Evolutionary conservation across 169 alveolate genomes (phyloP), one percentile per base, ranked within the genome.

Genomic region (Ichthyophthirius multifiliis): DNA sequence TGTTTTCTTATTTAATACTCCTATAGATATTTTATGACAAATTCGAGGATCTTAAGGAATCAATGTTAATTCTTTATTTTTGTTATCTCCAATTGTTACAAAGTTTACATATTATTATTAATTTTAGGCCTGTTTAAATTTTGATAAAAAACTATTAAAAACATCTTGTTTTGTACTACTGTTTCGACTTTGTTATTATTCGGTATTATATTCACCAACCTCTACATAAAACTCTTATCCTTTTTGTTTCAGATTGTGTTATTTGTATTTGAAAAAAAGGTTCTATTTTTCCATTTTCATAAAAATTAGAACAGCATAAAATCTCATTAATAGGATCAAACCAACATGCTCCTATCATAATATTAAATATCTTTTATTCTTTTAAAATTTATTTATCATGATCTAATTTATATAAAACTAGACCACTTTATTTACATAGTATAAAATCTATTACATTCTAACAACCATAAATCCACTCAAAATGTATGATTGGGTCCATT

Each of bases 241-340:
- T 18, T 18, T 41, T 18, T 67, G 41, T 18, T 67, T 67, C 35
- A 67, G 41, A n/a, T 62, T 23, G 16, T 34, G 30, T 67, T 62
- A n/a, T 67, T 67, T 67, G 23, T 67, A 47, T 20, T 67, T 67
- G 32, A 67, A 67, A 67, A 39, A 67, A 67, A 20, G 77, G 43
- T 18, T 39, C 15, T 7, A 67, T 67, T 31, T 41, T 67, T 34
- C 77, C 77, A 16, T 67, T 44, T 67, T 67, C 77, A 41, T 67
- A 37, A 39, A 0, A 37, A n/a, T 34, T 37, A 20, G 63, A 30
- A 67, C 77, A 67, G 20, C 62, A 35, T 20, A 67, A 67, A 34
- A 39, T 10, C 41, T 67, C 77, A 67, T 67, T 67, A 39, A 39
- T 18, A 1, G 77, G 77, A 18, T 67, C 77, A 20, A 34, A 67